These are phyloP conservation scores for Magnolia kwangsiensis DNA, from an alignment of 164 flowering plant genomes.

Conservation along the genomic window DNA sequence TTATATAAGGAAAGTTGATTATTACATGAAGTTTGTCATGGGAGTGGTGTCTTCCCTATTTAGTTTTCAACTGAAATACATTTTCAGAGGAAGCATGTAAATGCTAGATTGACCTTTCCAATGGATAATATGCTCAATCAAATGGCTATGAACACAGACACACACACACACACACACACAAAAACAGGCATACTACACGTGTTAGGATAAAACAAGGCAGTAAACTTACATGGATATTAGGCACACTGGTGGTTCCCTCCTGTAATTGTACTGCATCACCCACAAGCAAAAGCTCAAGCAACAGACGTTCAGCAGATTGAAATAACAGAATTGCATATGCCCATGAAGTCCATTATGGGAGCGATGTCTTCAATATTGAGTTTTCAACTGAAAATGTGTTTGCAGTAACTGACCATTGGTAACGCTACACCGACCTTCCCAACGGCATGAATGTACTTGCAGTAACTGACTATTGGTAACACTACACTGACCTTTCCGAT, in stretches of 20 bases:
- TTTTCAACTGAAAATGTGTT: background rate
- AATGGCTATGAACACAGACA: background rate
- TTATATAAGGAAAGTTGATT: background rate
- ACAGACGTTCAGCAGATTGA: background rate
- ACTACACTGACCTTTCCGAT: too few species aligned
- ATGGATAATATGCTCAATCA: background rate
- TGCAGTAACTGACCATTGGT: too few species aligned
- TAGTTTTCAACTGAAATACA: background rate
- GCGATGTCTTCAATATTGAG: background rate
- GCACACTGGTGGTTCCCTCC: background rate
- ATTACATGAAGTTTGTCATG: background rate
- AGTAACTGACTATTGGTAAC: too few species aligned
- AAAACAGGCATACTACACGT: background rate
- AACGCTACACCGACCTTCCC: too few species aligned
- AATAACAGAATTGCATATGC: background rate
- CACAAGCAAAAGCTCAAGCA: background rate
- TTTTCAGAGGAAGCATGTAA: background rate
- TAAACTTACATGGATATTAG: background rate
- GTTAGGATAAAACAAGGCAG: background rate
- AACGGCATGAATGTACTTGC: background rate
- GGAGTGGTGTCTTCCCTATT: background rate
- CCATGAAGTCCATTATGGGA: background rate
- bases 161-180: background rate
- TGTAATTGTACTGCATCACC: background rate
- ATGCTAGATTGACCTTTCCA: background rate